These are phyloP conservation scores for Psophocarpus tetragonolobus DNA, from an alignment of 306 rosid genomes.

Conservation along the genomic window DNA sequence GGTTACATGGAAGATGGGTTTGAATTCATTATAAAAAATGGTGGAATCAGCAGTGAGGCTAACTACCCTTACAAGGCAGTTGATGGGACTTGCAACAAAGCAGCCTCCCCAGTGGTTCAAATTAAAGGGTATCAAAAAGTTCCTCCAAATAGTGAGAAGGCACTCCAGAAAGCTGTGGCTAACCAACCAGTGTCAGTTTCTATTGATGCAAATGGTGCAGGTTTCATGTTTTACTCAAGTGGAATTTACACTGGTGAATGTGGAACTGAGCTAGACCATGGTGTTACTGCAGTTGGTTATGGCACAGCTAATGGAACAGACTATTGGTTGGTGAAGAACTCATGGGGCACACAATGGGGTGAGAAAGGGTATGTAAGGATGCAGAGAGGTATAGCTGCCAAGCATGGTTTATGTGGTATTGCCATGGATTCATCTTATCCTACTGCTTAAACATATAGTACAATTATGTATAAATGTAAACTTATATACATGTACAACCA, in stretches of 20 bases:
- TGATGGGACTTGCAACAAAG: neutral
- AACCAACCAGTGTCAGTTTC: slow-evolving; percentile 35
- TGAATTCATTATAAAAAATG: slow-evolving; percentile 9
- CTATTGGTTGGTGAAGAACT: slow-evolving; percentile 30
- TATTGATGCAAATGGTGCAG: slow-evolving; percentile 4
- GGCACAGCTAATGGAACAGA: slow-evolving; percentile 10
- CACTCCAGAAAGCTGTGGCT: slow-evolving; percentile 12
- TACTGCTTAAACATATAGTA: neutral
- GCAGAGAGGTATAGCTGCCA: neutral
- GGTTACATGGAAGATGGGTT: too few species aligned
- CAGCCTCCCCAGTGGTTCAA: neutral
- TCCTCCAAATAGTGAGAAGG: slow-evolving; percentile 9
- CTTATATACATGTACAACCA: too few species aligned
- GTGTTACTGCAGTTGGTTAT: slow-evolving; percentile 26
- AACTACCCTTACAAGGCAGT: slow-evolving; percentile 25
- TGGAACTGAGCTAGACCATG: slow-evolving; percentile 24
- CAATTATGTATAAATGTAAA: neutral
- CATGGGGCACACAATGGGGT: slow-evolving; percentile 29
- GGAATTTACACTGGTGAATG: slow-evolving; percentile 7
- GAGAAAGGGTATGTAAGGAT: slow-evolving; percentile 29
- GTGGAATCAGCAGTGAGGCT: slow-evolving; percentile 18
- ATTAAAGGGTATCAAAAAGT: slow-evolving; percentile 33
- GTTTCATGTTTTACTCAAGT: slow-evolving; percentile 10
- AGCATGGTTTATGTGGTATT: slow-evolving; percentile 28
- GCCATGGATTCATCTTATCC: slow-evolving; percentile 34